Conservation (phyloP, 108 stramenopile genomes). For the Fistulifera solaris region DNA sequence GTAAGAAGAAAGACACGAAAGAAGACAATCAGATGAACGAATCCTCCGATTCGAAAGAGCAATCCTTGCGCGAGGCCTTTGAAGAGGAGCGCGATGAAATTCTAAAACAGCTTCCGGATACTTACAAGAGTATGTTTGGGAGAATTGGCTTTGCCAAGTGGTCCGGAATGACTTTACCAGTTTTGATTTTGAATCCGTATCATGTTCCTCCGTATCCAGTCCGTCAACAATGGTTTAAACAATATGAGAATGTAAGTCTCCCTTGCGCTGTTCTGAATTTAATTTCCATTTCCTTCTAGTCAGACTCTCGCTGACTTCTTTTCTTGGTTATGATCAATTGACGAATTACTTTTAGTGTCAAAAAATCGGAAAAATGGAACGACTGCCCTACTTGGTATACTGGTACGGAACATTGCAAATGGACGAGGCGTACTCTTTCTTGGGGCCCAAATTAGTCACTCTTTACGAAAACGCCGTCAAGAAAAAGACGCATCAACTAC, state of each 20-base stretch:
- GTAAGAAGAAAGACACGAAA: too few relatives aligned
- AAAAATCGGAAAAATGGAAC: background rate
- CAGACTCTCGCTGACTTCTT: background rate
- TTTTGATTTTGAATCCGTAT: conserved; percentile 60
- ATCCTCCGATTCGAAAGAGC: background rate
- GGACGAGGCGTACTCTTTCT: conserved; percentile 20
- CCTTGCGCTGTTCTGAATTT: too few relatives aligned
- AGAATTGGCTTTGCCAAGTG: conserved; percentile 62
- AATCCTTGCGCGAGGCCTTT: conserved; percentile 3
- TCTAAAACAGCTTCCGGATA: conserved; percentile 32
- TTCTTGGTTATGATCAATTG: too few relatives aligned
- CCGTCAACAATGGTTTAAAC: conserved; percentile 56
- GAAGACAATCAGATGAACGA: background rate
- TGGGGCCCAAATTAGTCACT: conserved; percentile 12
- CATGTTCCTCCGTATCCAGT: conserved; percentile 53
- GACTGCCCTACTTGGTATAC: conserved; percentile 4
- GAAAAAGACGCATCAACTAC: conserved; percentile 14
- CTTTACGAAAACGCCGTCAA: conserved; percentile 23
- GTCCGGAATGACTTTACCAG: conserved; percentile 47
- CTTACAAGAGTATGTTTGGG: conserved; percentile 41
- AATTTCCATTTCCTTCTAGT: background rate
- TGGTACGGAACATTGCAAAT: conserved; percentile 22
- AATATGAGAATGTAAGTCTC: conserved; percentile 68
- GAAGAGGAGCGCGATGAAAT: conserved; percentile 28
- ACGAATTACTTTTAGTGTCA: background rate